Conservation (phyloP, 208 protist genomes). For the Borovskyia barvae region DNA sequence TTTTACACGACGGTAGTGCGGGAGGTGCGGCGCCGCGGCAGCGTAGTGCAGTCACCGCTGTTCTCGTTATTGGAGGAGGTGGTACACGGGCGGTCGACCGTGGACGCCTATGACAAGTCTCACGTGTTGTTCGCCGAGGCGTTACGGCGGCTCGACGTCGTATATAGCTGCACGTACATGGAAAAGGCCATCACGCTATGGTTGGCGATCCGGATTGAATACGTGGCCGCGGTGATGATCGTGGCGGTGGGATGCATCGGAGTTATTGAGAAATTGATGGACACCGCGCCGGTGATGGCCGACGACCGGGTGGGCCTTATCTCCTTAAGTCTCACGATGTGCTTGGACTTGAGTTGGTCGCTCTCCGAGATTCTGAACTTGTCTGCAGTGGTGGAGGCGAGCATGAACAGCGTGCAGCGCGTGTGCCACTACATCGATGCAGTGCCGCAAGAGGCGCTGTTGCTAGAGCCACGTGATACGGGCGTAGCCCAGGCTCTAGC, state of each 20-base stretch:
- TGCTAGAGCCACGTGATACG: constrained; percentile 12
- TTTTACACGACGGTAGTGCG: constrained; percentile 84
- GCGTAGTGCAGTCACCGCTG: constrained; percentile 89
- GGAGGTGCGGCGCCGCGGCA: constrained; percentile 88
- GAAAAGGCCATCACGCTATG: constrained; percentile 66
- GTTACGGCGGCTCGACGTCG: constrained; percentile 35
- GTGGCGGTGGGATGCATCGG: constrained; percentile 45
- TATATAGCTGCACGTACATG: constrained; percentile 52
- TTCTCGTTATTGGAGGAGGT: constrained; percentile 92
- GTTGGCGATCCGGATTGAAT: constrained; percentile 87
- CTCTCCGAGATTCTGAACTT: constrained; percentile 38
- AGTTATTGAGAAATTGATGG: constrained; percentile 29
- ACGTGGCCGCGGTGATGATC: constrained; percentile 54
- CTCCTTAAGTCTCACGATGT: constrained; percentile 71
- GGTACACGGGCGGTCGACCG: constrained; percentile 77
- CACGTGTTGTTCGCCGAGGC: constrained; percentile 29
- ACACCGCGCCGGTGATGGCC: constrained; percentile 11
- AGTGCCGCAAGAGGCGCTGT: constrained; percentile 48
- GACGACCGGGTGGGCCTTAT: constrained; percentile 44
- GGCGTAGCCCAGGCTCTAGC: constrained; percentile 2
- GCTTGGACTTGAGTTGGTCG: constrained; percentile 39
- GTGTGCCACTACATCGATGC: constrained; percentile 58
- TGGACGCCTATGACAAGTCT: constrained; percentile 66
- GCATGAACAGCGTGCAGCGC: constrained; percentile 80
- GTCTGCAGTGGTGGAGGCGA: constrained; percentile 39